Evolutionary conservation across 257 asterid genomes (phyloP).

Genomic region (Solanum appendiculatum): DNA sequence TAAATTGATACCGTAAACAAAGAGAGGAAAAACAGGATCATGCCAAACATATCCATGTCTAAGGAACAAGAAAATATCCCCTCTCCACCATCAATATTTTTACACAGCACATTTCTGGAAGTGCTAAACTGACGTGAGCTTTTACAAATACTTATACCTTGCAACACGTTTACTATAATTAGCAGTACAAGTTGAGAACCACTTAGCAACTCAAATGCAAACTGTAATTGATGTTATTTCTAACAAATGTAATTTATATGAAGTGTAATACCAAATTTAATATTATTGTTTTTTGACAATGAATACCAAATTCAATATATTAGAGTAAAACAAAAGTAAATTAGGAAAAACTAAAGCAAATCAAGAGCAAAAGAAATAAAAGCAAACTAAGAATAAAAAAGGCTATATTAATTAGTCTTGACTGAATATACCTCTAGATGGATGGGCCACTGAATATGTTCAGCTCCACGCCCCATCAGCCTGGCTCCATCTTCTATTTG

Average conservation of each 20-base stretch:
- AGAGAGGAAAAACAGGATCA: not conserved
- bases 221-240: not conserved
- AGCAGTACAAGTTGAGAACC: not conserved
- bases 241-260: not conserved
- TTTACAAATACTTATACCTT: not conserved
- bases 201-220: not conserved
- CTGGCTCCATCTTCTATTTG: slow-evolving; percentile 86
- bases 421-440: slow-evolving; percentile 68
- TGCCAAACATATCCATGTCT: not conserved
- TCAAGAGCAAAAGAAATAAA: not conserved
- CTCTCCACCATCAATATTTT: not conserved
- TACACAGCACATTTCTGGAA: not conserved
- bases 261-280: not conserved
- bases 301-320: not conserved
- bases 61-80: not conserved
- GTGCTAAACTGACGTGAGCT: not conserved
- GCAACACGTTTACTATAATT: not conserved
- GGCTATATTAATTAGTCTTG: not conserved
- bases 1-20: not conserved
- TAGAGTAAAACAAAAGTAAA: not conserved
- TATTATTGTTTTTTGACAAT: not conserved
- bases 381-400: not conserved
- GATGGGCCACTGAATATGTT: slow-evolving; percentile 75
- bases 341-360: not conserved
- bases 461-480: slow-evolving; percentile 89